A percentile compares a stretch with the other conserved stretches of the same genome.
Evolutionary conservation across 805 yeast genomes (phyloP).

Genomic region (Groenewaldozyma tartarivorans): DNA sequence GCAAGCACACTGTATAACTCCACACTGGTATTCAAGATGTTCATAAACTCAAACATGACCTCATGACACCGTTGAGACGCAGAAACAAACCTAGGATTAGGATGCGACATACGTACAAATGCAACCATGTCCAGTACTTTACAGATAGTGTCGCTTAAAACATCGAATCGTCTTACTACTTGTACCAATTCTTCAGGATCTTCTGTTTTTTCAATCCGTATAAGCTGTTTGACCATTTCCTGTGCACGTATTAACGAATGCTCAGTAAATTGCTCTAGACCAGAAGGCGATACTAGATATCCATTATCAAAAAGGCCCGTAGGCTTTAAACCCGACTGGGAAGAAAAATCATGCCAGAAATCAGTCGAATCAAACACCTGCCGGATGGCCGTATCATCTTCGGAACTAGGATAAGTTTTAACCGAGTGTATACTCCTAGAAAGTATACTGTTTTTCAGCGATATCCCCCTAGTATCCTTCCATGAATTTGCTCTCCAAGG

Average conservation of each 20-base stretch:
- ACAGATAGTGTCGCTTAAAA: constrained; percentile 79
- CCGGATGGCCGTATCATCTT: background rate
- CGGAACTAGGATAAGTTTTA: background rate
- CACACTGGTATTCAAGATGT: constrained; percentile 74
- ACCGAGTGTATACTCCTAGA: too few species aligned
- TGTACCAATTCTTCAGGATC: constrained; percentile 36
- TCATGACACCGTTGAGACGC: constrained; percentile 88
- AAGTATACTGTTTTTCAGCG: too few species aligned
- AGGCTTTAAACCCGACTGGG: background rate
- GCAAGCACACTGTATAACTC: constrained; percentile 54
- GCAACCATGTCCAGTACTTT: constrained; percentile 92
- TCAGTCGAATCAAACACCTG: constrained; percentile 4
- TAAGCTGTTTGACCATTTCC: constrained; percentile 46
- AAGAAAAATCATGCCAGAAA: constrained; percentile 1
- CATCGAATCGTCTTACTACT: constrained; percentile 63
- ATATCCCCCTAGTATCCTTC: too few species aligned
- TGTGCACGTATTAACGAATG: constrained; percentile 61
- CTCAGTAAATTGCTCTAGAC: constrained; percentile 57
- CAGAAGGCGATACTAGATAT: constrained; percentile 57
- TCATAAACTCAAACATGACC: constrained; percentile 88
- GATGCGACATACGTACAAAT: constrained; percentile 82
- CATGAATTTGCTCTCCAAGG: too few species aligned
- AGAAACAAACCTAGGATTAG: constrained; percentile 54
- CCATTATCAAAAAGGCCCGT: constrained; percentile 73
- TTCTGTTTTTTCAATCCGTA: constrained; percentile 25